Evolutionary conservation across 345 rosid species (phyloP).

Genomic region (Sonneratia caseolaris): DNA sequence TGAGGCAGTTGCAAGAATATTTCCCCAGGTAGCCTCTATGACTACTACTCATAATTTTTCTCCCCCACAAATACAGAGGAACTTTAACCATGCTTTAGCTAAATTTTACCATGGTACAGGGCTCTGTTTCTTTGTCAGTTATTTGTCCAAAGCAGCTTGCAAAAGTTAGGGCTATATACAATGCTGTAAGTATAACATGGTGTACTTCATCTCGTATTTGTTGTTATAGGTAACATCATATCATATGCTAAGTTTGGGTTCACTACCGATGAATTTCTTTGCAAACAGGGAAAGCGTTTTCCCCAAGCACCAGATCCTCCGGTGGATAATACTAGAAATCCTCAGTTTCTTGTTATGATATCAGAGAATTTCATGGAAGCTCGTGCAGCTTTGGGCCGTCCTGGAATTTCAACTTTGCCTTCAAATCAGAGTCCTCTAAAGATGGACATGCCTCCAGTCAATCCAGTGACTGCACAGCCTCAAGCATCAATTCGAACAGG

Average conservation of each 20-base stretch:
- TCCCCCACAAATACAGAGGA: not conserved
- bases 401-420: constrained; percentile 55
- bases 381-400: constrained; percentile 66
- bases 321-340: constrained; percentile 52
- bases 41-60: constrained; percentile 5
- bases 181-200: constrained; percentile 51
- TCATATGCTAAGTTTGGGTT: constrained; percentile 3
- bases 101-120: constrained; percentile 42
- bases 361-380: constrained; percentile 92
- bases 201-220: not conserved
- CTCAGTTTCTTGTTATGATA: constrained; percentile 75
- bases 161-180: constrained; percentile 67
- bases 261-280: constrained; percentile 15
- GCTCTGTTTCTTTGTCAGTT: constrained; percentile 70
- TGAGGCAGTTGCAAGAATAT: constrained; percentile 71
- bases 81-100: constrained; percentile 8
- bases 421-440: constrained; percentile 69
- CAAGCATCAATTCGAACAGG: constrained; percentile 60
- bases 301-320: constrained; percentile 56
- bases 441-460: constrained; percentile 64
- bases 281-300: constrained; percentile 66
- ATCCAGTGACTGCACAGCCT: constrained; percentile 56
- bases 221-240: not conserved
- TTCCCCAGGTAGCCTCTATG: constrained; percentile 44
- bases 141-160: constrained; percentile 89